Conservation (phyloP, 306 rosid species). For the Cicer judaicum region DNA sequence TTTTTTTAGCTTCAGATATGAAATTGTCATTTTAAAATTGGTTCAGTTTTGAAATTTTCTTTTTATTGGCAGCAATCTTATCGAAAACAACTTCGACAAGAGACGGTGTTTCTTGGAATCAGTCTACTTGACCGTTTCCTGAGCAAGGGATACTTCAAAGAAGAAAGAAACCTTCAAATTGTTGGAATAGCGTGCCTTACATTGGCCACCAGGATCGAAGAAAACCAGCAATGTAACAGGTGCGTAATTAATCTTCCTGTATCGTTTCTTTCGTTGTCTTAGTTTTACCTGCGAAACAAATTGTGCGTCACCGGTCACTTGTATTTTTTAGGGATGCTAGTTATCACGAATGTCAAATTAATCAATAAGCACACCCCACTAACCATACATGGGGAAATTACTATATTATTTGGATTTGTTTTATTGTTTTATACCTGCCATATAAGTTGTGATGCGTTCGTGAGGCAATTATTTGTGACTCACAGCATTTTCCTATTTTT, state of each 20-base stretch:
- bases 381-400: no score
- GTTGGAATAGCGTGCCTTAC: constrained; percentile 86
- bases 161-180: constrained; percentile 63
- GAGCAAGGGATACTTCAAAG: constrained; percentile 79
- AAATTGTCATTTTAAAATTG: constrained; percentile 4
- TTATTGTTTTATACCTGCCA: no score
- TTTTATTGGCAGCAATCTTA: constrained; percentile 58
- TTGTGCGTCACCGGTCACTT: not conserved
- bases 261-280: constrained; percentile 2
- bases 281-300: not conserved
- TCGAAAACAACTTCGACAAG: constrained; percentile 67
- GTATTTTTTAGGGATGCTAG: no score
- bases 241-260: constrained; percentile 29
- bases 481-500: no score
- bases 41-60: constrained; percentile 36
- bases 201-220: constrained; percentile 89
- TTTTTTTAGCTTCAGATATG: not conserved
- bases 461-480: no score
- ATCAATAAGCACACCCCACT: no score
- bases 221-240: constrained; percentile 86
- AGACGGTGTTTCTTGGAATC: constrained; percentile 85
- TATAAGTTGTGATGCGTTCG: no score
- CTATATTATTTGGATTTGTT: no score
- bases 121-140: constrained; percentile 80
- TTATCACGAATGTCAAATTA: no score